Conservation (phyloP, 2,329 filamentous ascomycete species). For the Aspergillus melleus region DNA sequence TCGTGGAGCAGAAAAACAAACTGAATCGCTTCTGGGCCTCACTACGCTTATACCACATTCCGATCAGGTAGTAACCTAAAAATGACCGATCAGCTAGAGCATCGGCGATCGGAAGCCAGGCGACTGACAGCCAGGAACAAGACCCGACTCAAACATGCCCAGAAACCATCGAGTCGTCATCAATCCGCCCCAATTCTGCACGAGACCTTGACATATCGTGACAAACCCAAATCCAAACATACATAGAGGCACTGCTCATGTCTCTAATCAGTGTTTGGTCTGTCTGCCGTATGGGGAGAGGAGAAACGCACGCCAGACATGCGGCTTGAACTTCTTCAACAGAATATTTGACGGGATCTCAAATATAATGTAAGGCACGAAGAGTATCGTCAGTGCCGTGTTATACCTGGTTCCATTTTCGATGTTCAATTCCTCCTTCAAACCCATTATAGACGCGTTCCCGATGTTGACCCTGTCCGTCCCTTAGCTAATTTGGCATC, state of each 20-base stretch:
- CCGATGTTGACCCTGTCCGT: slow-evolving; percentile 68
- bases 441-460: slow-evolving; percentile 69
- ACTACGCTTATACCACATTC: slow-evolving; percentile 79
- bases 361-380: slow-evolving; percentile 70
- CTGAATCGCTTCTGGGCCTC: slow-evolving; percentile 91
- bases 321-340: slow-evolving; percentile 66
- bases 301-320: slow-evolving; percentile 60
- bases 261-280: not conserved
- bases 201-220: slow-evolving; percentile 73
- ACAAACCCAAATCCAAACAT: slow-evolving; percentile 82
- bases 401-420: slow-evolving; percentile 62
- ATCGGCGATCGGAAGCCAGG: slow-evolving; percentile 11
- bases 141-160: slow-evolving; percentile 69
- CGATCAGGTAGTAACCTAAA: slow-evolving; percentile 60
- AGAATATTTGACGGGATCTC: slow-evolving; percentile 71
- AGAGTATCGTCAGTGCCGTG: slow-evolving; percentile 76
- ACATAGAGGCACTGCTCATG: slow-evolving; percentile 62
- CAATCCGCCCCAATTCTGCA: slow-evolving; percentile 74
- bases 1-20: slow-evolving; percentile 83
- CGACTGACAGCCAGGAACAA: slow-evolving; percentile 63
- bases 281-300: not conserved
- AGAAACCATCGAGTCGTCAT: slow-evolving; percentile 83
- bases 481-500: not conserved
- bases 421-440: slow-evolving; percentile 64
- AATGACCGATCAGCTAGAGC: not conserved